Base-by-base conservation (phyloP, 257 asterid genomes). In the Verbascum thapsus region DNA sequence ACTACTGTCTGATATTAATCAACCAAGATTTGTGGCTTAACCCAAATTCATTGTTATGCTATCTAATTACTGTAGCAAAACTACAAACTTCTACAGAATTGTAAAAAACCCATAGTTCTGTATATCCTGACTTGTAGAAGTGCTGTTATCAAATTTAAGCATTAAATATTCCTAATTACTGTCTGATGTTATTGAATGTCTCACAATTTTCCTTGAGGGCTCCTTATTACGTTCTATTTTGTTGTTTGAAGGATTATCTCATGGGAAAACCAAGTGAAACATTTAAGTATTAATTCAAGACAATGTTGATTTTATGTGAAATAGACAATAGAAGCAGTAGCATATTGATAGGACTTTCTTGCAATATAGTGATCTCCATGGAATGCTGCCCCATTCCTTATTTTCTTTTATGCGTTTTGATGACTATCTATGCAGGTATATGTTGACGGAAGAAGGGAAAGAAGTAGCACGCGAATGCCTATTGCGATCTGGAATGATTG, bases 361-460 rank as follows among this genome's bases (percentile, higher is more conserved):
- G n/a, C n/a, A n/a, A n/a, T n/a, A n/a, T n/a, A n/a, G n/a, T n/a
- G n/a, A n/a, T n/a, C n/a, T n/a, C n/a, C n/a, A n/a, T 66, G 35
- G 42, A 15, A 22, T 58, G 16, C 23, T 62, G 67, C 43, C 38
- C 20, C 15, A 37, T 10, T 49, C 17, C 8, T 5, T 57, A 34
- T 11, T 22, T 22, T 3, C 8, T 45, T 18, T 9, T 30, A 34
- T 61, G 67, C 50, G n/a, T 58, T 48, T 47, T 71, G 67, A 56
- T 58, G 52, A 69, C 37, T 53, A 53, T 44, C 44, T 17, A 58
- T 68, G 63, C 81, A 92, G 99, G 76, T 92, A 92, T 76, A 92
- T 92, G 99, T 78, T 92, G 80, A 83, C 97, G 2, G 96, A 83
- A 62, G 95, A 87, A 82, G 99, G 99, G 64, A 89, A 84, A 74